These are phyloP conservation scores for Sugiyamaella chiloensis DNA, from an alignment of 805 yeast species.

Conservation along the genomic window DNA sequence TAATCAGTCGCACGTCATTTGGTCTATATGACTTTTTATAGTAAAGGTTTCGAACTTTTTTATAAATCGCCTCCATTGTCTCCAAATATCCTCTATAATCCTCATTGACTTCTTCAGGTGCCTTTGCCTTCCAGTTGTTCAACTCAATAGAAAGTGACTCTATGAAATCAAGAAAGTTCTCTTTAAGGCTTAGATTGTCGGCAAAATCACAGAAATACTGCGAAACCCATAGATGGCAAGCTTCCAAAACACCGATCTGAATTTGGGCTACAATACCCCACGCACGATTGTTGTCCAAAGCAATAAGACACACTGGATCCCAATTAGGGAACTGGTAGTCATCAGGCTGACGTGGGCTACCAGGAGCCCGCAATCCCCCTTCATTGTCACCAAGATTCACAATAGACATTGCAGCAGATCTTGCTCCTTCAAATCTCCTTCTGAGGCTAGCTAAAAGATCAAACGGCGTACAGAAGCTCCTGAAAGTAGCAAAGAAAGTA, in stretches of 20 bases:
- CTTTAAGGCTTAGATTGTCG: conserved; percentile 59
- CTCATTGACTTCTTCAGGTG: conserved; percentile 15
- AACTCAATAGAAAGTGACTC: conserved; percentile 68
- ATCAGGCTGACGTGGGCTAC: conserved; percentile 11
- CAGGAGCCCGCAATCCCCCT: not conserved
- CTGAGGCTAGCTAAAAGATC: conserved; percentile 51
- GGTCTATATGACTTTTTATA: conserved; percentile 34
- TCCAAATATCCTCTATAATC: conserved; percentile 26
- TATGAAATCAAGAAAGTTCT: conserved; percentile 59
- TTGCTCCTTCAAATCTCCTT: conserved; percentile 58
- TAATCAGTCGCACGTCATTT: conserved; percentile 27
- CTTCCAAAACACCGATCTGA: conserved; percentile 78
- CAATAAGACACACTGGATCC: conserved; percentile 25
- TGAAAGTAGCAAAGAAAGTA: conserved; percentile 66
- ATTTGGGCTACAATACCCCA: conserved; percentile 70
- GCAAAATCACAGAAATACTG: conserved; percentile 75
- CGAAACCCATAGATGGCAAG: conserved; percentile 63
- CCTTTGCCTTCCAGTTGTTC: conserved; percentile 27
- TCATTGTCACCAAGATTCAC: conserved; percentile 30
- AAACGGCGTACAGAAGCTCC: conserved; percentile 60
- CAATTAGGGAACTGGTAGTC: conserved; percentile 24
- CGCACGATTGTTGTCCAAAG: conserved; percentile 48
- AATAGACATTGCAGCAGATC: conserved; percentile 57
- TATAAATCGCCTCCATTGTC: conserved; percentile 45
- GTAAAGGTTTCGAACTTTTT: conserved; percentile 62